Evolutionary conservation across 306 rosid species (phyloP).

Genomic region (Acmispon strigosus): DNA sequence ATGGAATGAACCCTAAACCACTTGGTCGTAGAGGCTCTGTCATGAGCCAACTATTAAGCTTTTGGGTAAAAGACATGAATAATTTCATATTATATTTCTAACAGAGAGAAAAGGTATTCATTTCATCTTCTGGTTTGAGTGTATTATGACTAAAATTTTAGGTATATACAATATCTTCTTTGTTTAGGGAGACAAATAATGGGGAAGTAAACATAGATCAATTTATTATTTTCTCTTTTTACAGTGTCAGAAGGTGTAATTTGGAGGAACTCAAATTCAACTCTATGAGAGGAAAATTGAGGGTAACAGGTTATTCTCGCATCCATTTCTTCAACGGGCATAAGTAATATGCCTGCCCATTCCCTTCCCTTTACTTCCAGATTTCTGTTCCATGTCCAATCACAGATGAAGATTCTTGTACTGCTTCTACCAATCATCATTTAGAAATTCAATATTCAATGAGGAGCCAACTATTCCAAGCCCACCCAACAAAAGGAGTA

Average conservation of each 20-base stretch:
- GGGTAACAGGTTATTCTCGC: neutral
- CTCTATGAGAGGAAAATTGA: neutral
- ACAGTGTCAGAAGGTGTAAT: neutral
- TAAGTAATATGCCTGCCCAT: neutral
- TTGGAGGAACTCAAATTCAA: neutral
- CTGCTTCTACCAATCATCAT: neutral
- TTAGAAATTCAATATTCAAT: neutral
- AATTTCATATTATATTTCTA: neutral
- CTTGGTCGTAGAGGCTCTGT: no score
- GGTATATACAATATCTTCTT: neutral
- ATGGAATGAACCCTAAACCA: no score
- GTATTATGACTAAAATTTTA: neutral
- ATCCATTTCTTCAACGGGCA: neutral
- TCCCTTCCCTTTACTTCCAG: constrained; percentile 9
- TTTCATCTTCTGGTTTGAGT: neutral
- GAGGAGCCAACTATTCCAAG: constrained; percentile 17
- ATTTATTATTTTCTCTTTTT: neutral
- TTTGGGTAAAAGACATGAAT: no score
- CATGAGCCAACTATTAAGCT: no score
- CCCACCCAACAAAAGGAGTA: neutral
- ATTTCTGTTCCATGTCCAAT: neutral
- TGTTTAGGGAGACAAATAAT: neutral
- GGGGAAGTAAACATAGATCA: neutral
- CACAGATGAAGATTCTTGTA: neutral
- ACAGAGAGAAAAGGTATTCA: neutral